Conservation (phyloP, 1,284 basidiomycete species). For the Apiotrichum laibachii region DNA sequence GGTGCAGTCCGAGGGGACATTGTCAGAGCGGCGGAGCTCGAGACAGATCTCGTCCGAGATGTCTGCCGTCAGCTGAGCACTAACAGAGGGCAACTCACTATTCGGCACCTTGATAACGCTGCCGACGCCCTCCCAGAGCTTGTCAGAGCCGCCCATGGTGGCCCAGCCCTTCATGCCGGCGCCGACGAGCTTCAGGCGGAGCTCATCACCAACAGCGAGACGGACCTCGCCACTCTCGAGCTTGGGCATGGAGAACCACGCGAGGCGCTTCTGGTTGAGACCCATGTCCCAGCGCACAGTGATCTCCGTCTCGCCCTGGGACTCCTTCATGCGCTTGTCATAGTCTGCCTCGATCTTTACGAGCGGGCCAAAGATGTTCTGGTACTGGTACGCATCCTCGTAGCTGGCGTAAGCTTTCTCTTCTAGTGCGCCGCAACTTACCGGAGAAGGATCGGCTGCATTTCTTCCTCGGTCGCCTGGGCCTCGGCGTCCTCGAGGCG, state of each 20-base stretch:
- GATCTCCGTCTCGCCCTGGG: conserved; percentile 96
- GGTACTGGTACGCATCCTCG: conserved; percentile 99
- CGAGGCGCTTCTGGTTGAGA: conserved; percentile 94
- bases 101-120: conserved; percentile 99
- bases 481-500: conserved; percentile 96
- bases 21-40: conserved; percentile 84
- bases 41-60: conserved; percentile 96
- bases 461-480: conserved; percentile 93
- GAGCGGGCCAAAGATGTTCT: conserved; percentile 96
- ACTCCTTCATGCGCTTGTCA: conserved; percentile 95
- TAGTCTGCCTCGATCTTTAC: conserved; percentile 99
- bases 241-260: conserved; percentile 95
- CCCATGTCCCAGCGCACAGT: conserved; percentile 96
- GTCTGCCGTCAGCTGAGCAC: conserved; percentile 56
- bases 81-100: conserved; percentile 59
- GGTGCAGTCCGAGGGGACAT: conserved; percentile 91
- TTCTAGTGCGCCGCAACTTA: conserved; percentile 25
- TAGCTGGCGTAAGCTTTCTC: conserved; percentile 55
- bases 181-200: conserved; percentile 84
- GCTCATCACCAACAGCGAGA: conserved; percentile 93
- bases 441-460: conserved; percentile 80
- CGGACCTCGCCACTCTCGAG: conserved; percentile 97
- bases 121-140: conserved; percentile 87
- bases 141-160: conserved; percentile 27
- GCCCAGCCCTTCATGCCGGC: conserved; percentile 61